These are phyloP conservation scores for Ganoderma leucocontextum DNA, from an alignment of 1,284 basidiomycete species.

Conservation along the genomic window DNA sequence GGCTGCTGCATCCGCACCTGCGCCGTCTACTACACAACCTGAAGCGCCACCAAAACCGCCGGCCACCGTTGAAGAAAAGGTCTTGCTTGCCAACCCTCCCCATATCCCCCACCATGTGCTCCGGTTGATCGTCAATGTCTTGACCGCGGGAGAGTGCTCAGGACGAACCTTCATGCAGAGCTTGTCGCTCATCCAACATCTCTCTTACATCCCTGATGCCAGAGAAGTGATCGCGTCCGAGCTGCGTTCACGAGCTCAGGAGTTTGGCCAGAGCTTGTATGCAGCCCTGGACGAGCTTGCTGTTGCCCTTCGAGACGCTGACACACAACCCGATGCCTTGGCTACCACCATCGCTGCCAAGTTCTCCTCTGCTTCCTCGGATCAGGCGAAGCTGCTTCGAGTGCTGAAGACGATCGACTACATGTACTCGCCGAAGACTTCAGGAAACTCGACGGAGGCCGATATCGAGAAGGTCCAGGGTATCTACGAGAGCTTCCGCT, in stretches of 20 bases:
- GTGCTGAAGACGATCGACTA: constrained; percentile 97
- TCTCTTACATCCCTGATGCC: constrained; percentile 87
- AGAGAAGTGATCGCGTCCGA: constrained; percentile 90
- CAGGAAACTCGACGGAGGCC: constrained; percentile 45
- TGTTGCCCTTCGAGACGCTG: constrained; percentile 57
- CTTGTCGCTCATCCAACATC: constrained; percentile 87
- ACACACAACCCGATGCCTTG: constrained; percentile 61
- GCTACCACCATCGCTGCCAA: constrained; percentile 80
- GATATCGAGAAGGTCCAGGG: constrained; percentile 84
- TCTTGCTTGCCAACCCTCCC: constrained; percentile 76
- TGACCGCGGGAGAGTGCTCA: constrained; percentile 95
- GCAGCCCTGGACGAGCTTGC: constrained; percentile 83
- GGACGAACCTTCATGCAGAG: constrained; percentile 93
- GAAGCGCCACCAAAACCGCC: constrained; percentile 38
- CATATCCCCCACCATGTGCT: constrained; percentile 84
- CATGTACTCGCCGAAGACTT: constrained; percentile 82
- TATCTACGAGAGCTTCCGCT: constrained; percentile 90
- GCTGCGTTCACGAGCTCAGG: constrained; percentile 84
- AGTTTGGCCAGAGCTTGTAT: constrained; percentile 80
- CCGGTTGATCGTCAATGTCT: constrained; percentile 91
- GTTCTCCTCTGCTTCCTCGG: constrained; percentile 91
- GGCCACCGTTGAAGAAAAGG: constrained; percentile 65
- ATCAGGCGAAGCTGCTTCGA: constrained; percentile 91
- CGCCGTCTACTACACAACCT: constrained; percentile 30
- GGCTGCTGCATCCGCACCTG: constrained; percentile 10